Conservation (phyloP, 306 rosid species). For the Lathyrus tuberosus region DNA sequence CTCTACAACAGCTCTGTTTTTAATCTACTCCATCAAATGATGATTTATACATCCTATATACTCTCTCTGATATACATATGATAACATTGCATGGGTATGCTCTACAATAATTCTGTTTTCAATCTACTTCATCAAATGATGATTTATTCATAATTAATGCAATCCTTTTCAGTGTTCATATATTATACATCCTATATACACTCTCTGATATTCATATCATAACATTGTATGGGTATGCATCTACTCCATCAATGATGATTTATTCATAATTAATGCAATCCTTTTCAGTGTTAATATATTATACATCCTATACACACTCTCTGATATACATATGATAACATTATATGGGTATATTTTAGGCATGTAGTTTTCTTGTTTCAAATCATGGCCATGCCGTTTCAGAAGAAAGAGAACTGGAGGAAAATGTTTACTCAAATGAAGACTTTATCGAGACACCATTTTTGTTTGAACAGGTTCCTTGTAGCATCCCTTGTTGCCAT, state of each 20-base stretch:
- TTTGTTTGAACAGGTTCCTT: constrained; percentile 81
- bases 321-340: constrained; percentile 26
- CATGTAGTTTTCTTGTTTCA: constrained; percentile 80
- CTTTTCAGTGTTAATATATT: constrained; percentile 19
- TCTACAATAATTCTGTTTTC: background rate
- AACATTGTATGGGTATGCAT: no score
- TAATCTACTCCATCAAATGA: constrained; percentile 6
- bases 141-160: no score
- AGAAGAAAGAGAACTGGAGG: constrained; percentile 81
- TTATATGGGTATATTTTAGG: constrained; percentile 59
- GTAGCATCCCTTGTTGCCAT: constrained; percentile 22
- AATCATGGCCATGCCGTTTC: constrained; percentile 59
- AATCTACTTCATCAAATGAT: background rate
- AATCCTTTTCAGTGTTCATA: no score
- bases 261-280: background rate
- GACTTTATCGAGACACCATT: constrained; percentile 64
- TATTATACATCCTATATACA: no score
- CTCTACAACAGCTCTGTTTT: background rate
- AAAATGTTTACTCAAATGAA: constrained; percentile 69
- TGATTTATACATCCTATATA: background rate
- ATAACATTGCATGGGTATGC: no score
- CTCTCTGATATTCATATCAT: no score
- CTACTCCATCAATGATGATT: background rate
- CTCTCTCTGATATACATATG: no score
- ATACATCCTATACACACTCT: constrained; percentile 32